Conservation (phyloP, 345 rosid species). For the Carallia brachiata region DNA sequence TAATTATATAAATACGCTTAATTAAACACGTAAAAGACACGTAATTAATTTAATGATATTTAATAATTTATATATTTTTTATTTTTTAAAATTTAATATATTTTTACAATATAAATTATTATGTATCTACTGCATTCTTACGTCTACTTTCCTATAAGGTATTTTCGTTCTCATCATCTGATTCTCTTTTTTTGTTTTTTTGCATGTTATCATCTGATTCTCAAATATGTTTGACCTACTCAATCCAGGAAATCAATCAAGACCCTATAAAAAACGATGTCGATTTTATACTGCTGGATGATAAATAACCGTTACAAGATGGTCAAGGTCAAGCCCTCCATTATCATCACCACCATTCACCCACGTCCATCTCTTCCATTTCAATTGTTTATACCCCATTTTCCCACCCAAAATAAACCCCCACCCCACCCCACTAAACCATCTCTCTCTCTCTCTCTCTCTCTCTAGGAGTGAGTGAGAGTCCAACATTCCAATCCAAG, state of each 20-base stretch:
- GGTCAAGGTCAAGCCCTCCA: neutral
- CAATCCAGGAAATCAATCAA: neutral
- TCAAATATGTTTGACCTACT: constrained; percentile 21
- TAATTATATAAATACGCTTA: no score
- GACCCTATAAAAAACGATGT: constrained; percentile 3
- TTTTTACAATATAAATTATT: no score
- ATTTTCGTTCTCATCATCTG: no score
- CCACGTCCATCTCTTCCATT: constrained; percentile 34
- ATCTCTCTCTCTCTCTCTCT: neutral
- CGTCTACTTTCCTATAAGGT: no score
- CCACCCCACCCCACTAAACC: neutral
- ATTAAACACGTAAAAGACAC: no score
- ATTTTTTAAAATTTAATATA: no score
- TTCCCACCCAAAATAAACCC: constrained; percentile 33
- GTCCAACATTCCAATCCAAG: neutral
- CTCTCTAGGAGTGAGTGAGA: neutral
- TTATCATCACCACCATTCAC: neutral
- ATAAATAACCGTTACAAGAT: constrained; percentile 34
- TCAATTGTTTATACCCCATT: constrained; percentile 50
- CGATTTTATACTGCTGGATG: constrained; percentile 3
- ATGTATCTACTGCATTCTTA: no score
- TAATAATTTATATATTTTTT: no score
- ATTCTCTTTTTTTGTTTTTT: no score
- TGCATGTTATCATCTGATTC: neutral
- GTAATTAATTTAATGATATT: no score